Base-by-base conservation (phyloP, 2,329 filamentous ascomycete genomes). In the Aureobasidium sp. region DNA sequence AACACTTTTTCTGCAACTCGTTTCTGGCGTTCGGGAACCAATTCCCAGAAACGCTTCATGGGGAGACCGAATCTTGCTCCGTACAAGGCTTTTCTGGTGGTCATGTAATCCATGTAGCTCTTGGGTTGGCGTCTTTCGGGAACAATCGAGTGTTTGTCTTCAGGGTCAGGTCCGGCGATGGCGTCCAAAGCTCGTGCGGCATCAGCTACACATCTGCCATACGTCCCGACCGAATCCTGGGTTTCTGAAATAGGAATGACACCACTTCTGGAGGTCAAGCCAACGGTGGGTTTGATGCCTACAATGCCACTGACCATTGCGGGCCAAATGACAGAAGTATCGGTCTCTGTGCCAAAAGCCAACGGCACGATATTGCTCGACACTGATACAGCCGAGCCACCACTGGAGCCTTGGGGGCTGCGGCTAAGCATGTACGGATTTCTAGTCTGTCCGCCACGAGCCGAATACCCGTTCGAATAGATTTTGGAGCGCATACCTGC, bases 11-110 rank as follows among this genome's bases (percentile, higher is more conserved):
- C 61, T 4, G 84, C 71, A n/a, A 73, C 67, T 0, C 68, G 58
- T 48, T 73, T 72, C 66, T 82, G 78, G 29, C 75, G 71, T 2
- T 66, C 59, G 16, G 78, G 72, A 3, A 76, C 75, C 27, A 78
- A 66, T 2, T 73, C 70, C 83, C 82, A 86, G 66, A 84, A 81
- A 54, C 77, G 78, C 39, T 78, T 67, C 81, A 81, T 84, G 0
- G 82, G 82, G 1, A 85, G 66, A 22, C 81, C 82, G 55, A 85
- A 85, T 1, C 68, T 71, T 5, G 81, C 80, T 2, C 75, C 77
- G 61, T 75, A 71, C 0, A 84, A 72, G 3, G 72, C 70, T 2
- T 69, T 61, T 58, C 72, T 78, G 38, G 69, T 69, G 1, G 72
- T 67, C 6, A 84, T 64, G 54, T 73, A 79, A 54, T 77, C 72